These are phyloP conservation scores for Neurospora sp. DNA, from an alignment of 495 filamentous ascomycete genomes.

Conservation along the genomic window DNA sequence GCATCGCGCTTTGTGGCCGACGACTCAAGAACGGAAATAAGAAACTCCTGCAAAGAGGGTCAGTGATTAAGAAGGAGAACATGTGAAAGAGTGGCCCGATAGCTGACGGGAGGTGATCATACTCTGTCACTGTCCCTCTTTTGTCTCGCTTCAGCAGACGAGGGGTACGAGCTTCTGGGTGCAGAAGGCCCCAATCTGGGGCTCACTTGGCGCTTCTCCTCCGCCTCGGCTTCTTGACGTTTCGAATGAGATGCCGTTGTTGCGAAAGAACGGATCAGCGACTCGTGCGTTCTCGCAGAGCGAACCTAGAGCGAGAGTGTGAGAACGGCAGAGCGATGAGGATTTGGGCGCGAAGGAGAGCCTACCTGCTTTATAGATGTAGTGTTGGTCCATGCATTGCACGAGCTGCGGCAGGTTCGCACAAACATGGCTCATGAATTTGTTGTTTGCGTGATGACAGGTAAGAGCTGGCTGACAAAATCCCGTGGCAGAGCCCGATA, in stretches of 20 bases:
- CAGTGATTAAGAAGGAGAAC: slow-evolving; percentile 5
- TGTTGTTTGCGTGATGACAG: background rate
- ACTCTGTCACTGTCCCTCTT: slow-evolving; percentile 35
- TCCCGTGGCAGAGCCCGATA: background rate
- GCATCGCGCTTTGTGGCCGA: slow-evolving; percentile 86
- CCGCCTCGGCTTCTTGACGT: background rate
- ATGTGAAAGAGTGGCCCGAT: background rate
- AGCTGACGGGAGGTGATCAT: slow-evolving; percentile 1
- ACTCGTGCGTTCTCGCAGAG: background rate
- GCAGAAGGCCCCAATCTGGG: background rate
- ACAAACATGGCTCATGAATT: background rate
- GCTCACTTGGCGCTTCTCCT: background rate
- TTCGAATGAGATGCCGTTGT: background rate
- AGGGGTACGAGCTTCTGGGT: slow-evolving; percentile 17
- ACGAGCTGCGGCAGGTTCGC: background rate
- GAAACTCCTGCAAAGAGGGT: slow-evolving; percentile 54
- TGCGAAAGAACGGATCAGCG: background rate
- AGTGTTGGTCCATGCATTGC: background rate
- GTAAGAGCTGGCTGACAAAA: background rate
- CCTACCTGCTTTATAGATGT: background rate
- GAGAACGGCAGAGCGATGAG: background rate
- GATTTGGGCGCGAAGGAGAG: background rate
- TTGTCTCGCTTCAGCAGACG: slow-evolving; percentile 31
- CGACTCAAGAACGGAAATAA: slow-evolving; percentile 70
- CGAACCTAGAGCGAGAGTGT: background rate